These are phyloP conservation scores for Chamaecyparis obtusa DNA, from an alignment of 75 land plant genomes.

Conservation along the genomic window DNA sequence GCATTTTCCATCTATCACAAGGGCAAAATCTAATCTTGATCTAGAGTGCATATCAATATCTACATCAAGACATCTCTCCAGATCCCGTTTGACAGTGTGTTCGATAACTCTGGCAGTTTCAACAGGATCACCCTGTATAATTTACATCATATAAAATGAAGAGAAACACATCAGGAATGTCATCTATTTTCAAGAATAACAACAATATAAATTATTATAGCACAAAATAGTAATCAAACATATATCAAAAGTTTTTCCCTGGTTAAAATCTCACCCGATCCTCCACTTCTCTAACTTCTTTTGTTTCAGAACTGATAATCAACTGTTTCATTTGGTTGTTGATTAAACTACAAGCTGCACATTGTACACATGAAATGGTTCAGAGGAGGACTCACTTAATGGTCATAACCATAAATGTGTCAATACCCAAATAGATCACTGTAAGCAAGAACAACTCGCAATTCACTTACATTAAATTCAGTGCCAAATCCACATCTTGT, in stretches of 20 bases:
- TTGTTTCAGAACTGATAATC: conserved; percentile 86
- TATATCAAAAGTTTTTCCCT: not conserved
- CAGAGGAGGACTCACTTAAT: not conserved
- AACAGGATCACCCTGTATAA: conserved; percentile 75
- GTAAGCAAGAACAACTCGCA: not conserved
- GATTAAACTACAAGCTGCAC: conserved; percentile 90
- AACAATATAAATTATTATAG: not conserved
- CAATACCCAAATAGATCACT: not conserved
- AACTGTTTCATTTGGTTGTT: conserved; percentile 97
- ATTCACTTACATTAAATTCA: not conserved
- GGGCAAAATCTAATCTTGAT: conserved; percentile 71
- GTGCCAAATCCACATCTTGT: not conserved
- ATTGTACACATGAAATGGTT: not conserved
- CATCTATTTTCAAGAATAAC: not conserved
- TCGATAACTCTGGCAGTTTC: conserved; percentile 74
- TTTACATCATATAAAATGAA: not conserved
- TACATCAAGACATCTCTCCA: conserved; percentile 62
- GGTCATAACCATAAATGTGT: conserved; percentile 5
- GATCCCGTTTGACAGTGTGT: conserved; percentile 54
- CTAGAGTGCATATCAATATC: conserved; percentile 27
- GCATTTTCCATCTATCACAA: conserved; percentile 97
- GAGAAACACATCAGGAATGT: not conserved
- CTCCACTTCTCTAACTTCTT: conserved; percentile 89
- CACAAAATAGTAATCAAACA: not conserved
- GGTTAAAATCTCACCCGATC: conserved; percentile 50